These are phyloP conservation scores for Diospyros lotus DNA, from an alignment of 148 eudicot species.

Conservation along the genomic window DNA sequence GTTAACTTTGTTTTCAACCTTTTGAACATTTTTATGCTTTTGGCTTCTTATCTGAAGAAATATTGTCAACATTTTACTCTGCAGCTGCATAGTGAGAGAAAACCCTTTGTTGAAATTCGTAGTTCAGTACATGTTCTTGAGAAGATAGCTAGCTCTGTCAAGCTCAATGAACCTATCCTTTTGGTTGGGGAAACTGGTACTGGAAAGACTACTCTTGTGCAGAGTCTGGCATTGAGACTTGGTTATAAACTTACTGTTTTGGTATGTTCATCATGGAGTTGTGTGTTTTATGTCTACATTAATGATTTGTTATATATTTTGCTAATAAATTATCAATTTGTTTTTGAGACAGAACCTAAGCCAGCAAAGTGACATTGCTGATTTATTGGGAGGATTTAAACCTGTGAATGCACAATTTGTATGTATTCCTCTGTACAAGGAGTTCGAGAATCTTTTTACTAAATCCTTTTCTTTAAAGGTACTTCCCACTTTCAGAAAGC, in stretches of 20 bases:
- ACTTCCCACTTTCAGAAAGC: slow-evolving; percentile 1
- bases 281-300: not conserved
- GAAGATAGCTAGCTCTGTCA: slow-evolving; percentile 84
- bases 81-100: slow-evolving; percentile 40
- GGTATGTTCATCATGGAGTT: slow-evolving; percentile 45
- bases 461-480: slow-evolving; percentile 62
- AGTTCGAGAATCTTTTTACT: slow-evolving; percentile 58
- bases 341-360: slow-evolving; percentile 69
- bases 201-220: slow-evolving; percentile 97
- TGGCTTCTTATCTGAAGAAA: slow-evolving; percentile 7
- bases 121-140: slow-evolving; percentile 70
- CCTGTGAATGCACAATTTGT: slow-evolving; percentile 75
- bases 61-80: not conserved
- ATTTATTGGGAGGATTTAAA: slow-evolving; percentile 86
- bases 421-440: slow-evolving; percentile 75
- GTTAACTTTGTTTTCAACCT: slow-evolving; percentile 1
- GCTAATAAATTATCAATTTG: slow-evolving; percentile 5
- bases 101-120: slow-evolving; percentile 75
- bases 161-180: slow-evolving; percentile 86
- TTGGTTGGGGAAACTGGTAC: slow-evolving; percentile 99
- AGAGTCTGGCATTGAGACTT: slow-evolving; percentile 69
- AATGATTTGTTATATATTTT: not conserved
- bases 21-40: not conserved
- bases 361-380: slow-evolving; percentile 97
- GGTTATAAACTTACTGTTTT: slow-evolving; percentile 89